A percentile compares a stretch with the other conserved stretches of the same genome.
Conservation (phyloP, 495 filamentous ascomycete genomes). For the Cryomyces minteri region DNA sequence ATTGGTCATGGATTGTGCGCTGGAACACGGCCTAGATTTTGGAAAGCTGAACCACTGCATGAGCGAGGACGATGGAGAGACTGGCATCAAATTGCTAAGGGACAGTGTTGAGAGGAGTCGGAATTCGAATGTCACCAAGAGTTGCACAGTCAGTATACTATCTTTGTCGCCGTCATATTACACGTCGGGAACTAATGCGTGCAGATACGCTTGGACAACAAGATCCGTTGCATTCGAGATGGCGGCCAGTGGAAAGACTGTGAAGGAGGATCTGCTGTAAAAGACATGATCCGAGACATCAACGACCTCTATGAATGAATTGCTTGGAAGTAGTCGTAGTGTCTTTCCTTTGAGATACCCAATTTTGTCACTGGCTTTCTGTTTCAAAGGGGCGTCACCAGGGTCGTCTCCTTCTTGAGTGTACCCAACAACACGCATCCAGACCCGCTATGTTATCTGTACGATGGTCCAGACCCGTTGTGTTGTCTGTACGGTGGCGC, state of each 20-base stretch:
- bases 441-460: no score
- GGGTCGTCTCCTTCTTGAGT: no score
- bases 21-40: conserved; percentile 81
- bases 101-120: conserved; percentile 55
- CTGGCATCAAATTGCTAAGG: conserved; percentile 46
- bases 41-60: conserved; percentile 62
- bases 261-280: conserved; percentile 42
- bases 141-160: conserved; percentile 50
- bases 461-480: no score
- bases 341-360: no score
- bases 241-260: conserved; percentile 68
- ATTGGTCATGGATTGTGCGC: conserved; percentile 65
- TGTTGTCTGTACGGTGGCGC: no score
- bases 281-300: conserved; percentile 59
- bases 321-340: no score
- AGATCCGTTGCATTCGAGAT: conserved; percentile 74
- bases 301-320: conserved; percentile 22
- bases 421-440: no score
- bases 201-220: conserved; percentile 40
- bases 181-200: background rate
- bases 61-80: conserved; percentile 43
- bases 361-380: no score
- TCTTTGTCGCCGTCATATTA: background rate
- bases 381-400: no score
- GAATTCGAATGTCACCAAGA: conserved; percentile 52